Evolutionary conservation across 352 stramenopile genomes (phyloP).

Genomic region (Stephanocyclus meneghinianus): DNA sequence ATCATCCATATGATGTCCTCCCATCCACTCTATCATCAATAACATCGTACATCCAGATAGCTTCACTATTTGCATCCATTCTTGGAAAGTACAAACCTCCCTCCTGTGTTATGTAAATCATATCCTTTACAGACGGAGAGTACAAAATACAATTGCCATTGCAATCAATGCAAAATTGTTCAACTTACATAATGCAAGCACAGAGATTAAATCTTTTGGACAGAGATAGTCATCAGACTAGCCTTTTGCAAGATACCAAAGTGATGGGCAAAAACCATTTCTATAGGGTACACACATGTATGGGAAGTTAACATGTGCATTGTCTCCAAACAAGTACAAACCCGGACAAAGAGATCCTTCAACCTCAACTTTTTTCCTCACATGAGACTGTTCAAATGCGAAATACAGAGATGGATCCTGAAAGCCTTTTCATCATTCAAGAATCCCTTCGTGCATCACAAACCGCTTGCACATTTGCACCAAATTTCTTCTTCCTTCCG

Average conservation of each 20-base stretch:
- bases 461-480: background rate
- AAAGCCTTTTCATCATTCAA: too few relatives aligned
- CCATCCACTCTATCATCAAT: too few relatives aligned
- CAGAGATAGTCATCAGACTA: slow-evolving; percentile 6
- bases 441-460: background rate
- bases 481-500: background rate
- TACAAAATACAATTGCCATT: too few relatives aligned
- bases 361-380: background rate
- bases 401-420: slow-evolving; percentile 5
- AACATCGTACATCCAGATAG: too few relatives aligned
- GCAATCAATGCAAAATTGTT: slow-evolving; percentile 28
- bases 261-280: slow-evolving; percentile 9
- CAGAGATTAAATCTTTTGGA: slow-evolving; percentile 1
- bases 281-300: slow-evolving; percentile 1
- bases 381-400: background rate
- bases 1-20: too few relatives aligned
- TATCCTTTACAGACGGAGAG: too few relatives aligned
- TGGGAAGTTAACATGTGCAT: slow-evolving; percentile 3
- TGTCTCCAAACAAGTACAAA: slow-evolving; percentile 6
- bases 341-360: slow-evolving; percentile 5
- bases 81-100: too few relatives aligned
- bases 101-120: too few relatives aligned
- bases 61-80: too few relatives aligned
- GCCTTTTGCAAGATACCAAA: slow-evolving; percentile 15
- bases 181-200: slow-evolving; percentile 8